Conservation (phyloP, 495 filamentous ascomycete genomes). For the Annulohypoxylon bovei region DNA sequence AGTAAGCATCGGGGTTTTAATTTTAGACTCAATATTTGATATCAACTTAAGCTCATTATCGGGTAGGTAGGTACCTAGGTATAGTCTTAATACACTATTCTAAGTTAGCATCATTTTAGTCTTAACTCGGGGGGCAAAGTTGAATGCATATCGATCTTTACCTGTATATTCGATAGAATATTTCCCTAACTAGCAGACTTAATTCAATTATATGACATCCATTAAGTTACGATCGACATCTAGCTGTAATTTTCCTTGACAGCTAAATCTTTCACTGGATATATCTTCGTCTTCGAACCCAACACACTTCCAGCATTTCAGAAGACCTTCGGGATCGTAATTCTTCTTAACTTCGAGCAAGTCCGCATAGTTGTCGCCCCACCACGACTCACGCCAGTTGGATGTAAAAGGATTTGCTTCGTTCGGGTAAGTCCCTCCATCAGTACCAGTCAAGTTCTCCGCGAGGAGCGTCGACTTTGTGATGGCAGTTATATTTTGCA, state of each 20-base stretch:
- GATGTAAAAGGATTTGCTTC: constrained; percentile 58
- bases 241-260: constrained; percentile 39
- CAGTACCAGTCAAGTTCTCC: constrained; percentile 54
- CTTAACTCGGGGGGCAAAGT: no score
- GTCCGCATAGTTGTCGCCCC: constrained; percentile 57
- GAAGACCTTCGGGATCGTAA: constrained; percentile 58
- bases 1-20: not conserved
- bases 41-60: not conserved
- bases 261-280: constrained; percentile 34
- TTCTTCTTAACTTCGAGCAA: constrained; percentile 56
- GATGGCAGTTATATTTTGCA: constrained; percentile 51
- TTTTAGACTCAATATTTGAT: not conserved
- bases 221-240: constrained; percentile 30
- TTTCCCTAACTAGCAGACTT: no score
- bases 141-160: no score
- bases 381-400: constrained; percentile 59
- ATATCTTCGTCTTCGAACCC: constrained; percentile 52
- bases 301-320: constrained; percentile 59
- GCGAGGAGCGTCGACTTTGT: constrained; percentile 54
- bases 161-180: no score
- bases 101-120: no score
- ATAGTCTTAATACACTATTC: no score
- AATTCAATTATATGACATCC: not conserved
- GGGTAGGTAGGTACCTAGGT: no score
- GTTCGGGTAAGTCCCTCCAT: constrained; percentile 60